phyloP scores from a whole-genome alignment of 441 rosid species.

The Brassica hybrid region DNA sequence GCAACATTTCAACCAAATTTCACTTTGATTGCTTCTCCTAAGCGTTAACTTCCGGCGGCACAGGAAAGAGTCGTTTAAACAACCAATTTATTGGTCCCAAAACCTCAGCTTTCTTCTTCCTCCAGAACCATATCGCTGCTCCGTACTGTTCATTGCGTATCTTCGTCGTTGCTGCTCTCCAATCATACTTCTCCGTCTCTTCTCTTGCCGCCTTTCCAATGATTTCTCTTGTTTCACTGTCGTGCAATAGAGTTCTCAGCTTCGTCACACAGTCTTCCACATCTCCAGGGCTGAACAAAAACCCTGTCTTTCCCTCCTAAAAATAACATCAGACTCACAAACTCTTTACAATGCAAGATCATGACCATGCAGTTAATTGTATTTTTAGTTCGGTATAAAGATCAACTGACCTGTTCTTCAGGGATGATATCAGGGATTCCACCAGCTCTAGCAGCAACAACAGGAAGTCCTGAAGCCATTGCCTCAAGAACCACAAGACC shows the following conservation, averaged over 20 bases:
- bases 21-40: constrained; percentile 22
- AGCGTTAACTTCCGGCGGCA: constrained; percentile 60
- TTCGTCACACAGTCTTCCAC: constrained; percentile 86
- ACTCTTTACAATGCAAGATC: not conserved
- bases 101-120: constrained; percentile 75
- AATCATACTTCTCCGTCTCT: constrained; percentile 93
- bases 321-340: constrained; percentile 10
- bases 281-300: constrained; percentile 79
- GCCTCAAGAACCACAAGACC: constrained; percentile 97
- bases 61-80: constrained; percentile 63
- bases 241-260: constrained; percentile 57
- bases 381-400: constrained; percentile 30
- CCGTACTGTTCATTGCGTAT: constrained; percentile 92
- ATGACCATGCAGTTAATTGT: not conserved
- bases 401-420: constrained; percentile 58
- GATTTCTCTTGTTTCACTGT: constrained; percentile 68
- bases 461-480: constrained; percentile 95
- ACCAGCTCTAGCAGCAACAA: constrained; percentile 91
- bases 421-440: constrained; percentile 97
- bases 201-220: constrained; percentile 87
- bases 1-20: not conserved
- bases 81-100: constrained; percentile 84
- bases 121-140: constrained; percentile 99
- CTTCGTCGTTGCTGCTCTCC: constrained; percentile 91
- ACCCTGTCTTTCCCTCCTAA: constrained; percentile 82